These are phyloP conservation scores for Stemphylium beticola DNA, from an alignment of 2,329 filamentous ascomycete species.

Conservation along the genomic window DNA sequence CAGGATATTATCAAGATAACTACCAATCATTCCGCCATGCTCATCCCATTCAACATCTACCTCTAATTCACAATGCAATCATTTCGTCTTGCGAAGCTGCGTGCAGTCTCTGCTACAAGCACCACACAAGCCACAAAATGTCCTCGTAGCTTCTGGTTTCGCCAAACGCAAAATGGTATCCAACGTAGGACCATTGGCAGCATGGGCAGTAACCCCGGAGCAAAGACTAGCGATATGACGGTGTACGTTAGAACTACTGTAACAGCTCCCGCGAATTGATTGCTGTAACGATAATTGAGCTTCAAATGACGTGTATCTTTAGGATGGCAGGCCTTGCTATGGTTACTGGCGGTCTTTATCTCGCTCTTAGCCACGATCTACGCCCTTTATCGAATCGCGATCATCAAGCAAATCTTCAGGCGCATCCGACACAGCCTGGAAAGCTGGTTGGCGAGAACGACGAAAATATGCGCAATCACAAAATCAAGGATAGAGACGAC, in stretches of 20 bases:
- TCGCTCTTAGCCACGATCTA: constrained; percentile 1
- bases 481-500: neutral
- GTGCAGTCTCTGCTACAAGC: neutral
- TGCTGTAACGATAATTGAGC: neutral
- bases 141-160: constrained; percentile 11
- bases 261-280: neutral
- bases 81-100: constrained; percentile 1
- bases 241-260: constrained; percentile 38
- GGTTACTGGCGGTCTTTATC: neutral
- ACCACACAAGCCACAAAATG: too few species aligned
- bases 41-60: neutral
- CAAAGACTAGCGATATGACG: constrained; percentile 48
- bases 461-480: neutral
- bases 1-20: neutral
- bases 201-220: constrained; percentile 31
- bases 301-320: neutral
- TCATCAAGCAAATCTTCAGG: neutral
- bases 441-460: neutral
- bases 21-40: neutral
- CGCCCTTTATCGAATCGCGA: neutral
- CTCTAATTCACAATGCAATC: constrained; percentile 1
- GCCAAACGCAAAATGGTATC: constrained; percentile 42
- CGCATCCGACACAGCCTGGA: neutral
- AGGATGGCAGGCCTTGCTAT: constrained; percentile 1
- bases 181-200: constrained; percentile 49